phyloP scores from a whole-genome alignment of 768 basidiomycete species.

The Leccinum obscurum region DNA sequence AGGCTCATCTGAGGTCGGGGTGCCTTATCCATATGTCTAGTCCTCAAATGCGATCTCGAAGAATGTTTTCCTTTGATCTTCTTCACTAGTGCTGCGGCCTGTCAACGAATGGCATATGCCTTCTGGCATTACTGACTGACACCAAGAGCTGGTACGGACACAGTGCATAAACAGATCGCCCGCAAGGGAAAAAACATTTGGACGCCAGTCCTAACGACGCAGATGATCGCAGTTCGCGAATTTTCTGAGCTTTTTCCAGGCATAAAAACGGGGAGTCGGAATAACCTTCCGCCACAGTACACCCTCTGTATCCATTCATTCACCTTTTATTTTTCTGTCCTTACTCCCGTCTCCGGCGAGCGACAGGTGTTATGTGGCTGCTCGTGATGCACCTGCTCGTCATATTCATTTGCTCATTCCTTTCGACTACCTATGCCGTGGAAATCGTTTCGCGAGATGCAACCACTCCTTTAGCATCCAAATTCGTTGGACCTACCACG shows the following conservation, averaged over 20 bases:
- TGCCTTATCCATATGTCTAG: not conserved
- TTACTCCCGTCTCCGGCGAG: not conserved
- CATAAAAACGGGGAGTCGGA: constrained; percentile 2
- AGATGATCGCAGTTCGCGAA: not conserved
- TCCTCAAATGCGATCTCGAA: not conserved
- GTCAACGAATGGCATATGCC: too few relatives aligned
- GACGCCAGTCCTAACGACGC: too few relatives aligned
- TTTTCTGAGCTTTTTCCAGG: not conserved
- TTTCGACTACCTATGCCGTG: constrained; percentile 16
- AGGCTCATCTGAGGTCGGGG: not conserved
- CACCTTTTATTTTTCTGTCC: not conserved
- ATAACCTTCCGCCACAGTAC: not conserved
- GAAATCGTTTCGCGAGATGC: constrained; percentile 18
- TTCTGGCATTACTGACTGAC: not conserved
- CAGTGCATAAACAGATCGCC: not conserved
- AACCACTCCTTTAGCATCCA: not conserved
- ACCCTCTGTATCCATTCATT: not conserved
- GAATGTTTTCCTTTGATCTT: too few relatives aligned
- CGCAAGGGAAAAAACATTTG: not conserved
- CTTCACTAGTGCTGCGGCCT: too few relatives aligned
- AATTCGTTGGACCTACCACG: constrained; percentile 18
- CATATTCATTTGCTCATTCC: constrained; percentile 5
- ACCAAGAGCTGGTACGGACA: constrained; percentile 1
- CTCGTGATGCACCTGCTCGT: constrained; percentile 14
- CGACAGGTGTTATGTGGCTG: not conserved